These are phyloP conservation scores for Linderniella brevidens DNA, from an alignment of 257 asterid genomes.

Conservation along the genomic window DNA sequence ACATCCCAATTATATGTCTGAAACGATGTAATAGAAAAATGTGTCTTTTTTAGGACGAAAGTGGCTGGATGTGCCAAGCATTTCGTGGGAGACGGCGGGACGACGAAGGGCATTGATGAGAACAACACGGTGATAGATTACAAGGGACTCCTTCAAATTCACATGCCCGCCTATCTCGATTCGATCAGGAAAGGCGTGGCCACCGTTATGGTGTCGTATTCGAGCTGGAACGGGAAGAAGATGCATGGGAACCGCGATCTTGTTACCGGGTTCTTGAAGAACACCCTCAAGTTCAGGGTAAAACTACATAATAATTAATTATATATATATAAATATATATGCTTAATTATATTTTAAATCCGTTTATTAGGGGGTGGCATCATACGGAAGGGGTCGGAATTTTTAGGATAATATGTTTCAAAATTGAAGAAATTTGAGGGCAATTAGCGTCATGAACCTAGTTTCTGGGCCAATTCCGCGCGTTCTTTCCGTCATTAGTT, in stretches of 20 bases:
- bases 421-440: too few species aligned
- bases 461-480: too few species aligned
- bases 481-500: too few species aligned
- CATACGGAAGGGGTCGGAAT: too few species aligned
- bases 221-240: constrained; percentile 54
- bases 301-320: too few species aligned
- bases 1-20: too few species aligned
- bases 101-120: constrained; percentile 35
- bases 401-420: too few species aligned
- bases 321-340: too few species aligned
- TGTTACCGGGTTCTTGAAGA: constrained; percentile 38
- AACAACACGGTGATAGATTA: constrained; percentile 36
- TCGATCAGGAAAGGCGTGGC: constrained; percentile 45
- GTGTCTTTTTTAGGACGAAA: constrained; percentile 30
- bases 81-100: constrained; percentile 73
- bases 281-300: constrained; percentile 55
- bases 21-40: background rate
- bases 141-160: constrained; percentile 31
- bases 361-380: too few species aligned
- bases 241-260: constrained; percentile 42
- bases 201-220: constrained; percentile 59
- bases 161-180: constrained; percentile 62
- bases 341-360: too few species aligned
- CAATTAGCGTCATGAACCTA: too few species aligned
- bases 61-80: constrained; percentile 65